These are phyloP conservation scores for Ganoderma lingzhi DNA, from an alignment of 1,284 basidiomycete species.

Conservation along the genomic window DNA sequence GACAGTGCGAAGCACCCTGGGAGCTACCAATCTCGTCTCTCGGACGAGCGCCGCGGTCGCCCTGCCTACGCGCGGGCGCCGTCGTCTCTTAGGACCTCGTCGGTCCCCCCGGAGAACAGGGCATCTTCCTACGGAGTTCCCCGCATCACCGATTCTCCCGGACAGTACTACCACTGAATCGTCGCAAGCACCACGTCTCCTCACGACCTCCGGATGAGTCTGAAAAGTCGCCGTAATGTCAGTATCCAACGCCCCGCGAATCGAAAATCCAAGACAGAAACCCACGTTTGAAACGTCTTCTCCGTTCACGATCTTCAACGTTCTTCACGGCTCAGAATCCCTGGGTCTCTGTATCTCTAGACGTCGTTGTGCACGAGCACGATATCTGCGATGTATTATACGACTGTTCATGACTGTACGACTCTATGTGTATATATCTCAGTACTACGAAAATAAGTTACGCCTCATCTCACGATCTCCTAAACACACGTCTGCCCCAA, in stretches of 20 bases:
- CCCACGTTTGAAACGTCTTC: constrained; percentile 3
- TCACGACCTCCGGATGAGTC: neutral
- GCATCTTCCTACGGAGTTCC: neutral
- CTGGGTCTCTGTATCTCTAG: constrained; percentile 17
- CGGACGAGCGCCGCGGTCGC: constrained; percentile 12
- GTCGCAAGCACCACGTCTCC: neutral
- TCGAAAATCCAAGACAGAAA: constrained; percentile 6
- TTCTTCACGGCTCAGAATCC: constrained; percentile 8
- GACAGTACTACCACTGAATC: neutral
- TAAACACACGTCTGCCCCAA: constrained; percentile 51
- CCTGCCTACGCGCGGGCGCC: constrained; percentile 12
- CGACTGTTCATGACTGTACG: constrained; percentile 20
- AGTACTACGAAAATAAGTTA: constrained; percentile 19
- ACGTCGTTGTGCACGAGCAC: constrained; percentile 14
- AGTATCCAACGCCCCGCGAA: neutral
- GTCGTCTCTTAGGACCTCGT: constrained; percentile 13
- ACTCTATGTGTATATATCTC: neutral
- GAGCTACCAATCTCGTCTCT: constrained; percentile 9
- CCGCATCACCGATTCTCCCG: neutral
- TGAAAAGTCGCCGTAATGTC: neutral
- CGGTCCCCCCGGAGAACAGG: constrained; percentile 5
- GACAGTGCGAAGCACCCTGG: constrained; percentile 11
- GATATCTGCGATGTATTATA: constrained; percentile 24
- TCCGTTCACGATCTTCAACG: constrained; percentile 8
- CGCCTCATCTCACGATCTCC: constrained; percentile 39